Evolutionary conservation across 2,329 filamentous ascomycete genomes (phyloP).

Genomic region (Fusarium falciforme): DNA sequence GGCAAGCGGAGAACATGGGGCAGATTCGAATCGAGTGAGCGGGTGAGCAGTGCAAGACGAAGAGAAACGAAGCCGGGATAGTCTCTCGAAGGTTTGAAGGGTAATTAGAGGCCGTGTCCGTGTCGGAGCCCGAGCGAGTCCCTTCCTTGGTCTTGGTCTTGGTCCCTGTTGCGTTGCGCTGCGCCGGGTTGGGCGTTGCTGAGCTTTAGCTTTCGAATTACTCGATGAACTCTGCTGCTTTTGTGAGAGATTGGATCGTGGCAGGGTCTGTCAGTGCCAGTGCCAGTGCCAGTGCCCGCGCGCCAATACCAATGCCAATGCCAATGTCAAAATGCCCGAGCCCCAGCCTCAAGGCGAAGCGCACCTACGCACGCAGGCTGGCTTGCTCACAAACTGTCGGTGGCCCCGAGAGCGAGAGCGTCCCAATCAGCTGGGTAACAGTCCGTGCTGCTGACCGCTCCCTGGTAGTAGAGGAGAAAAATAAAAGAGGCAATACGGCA

Average conservation of each 20-base stretch:
- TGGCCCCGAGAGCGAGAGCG: constrained; percentile 29
- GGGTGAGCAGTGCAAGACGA: neutral
- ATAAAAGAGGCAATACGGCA: neutral
- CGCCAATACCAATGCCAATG: neutral
- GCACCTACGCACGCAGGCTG: neutral
- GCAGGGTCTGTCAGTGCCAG: constrained; percentile 13
- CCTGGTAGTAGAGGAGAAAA: neutral
- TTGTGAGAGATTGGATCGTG: constrained; percentile 10
- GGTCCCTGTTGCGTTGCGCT: constrained; percentile 26
- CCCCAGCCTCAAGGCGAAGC: constrained; percentile 24
- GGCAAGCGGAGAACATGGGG: constrained; percentile 21
- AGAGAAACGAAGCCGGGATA: neutral
- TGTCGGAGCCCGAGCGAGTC: constrained; percentile 20
- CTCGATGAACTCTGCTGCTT: constrained; percentile 14
- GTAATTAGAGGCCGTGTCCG: constrained; percentile 24
- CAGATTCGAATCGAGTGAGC: constrained; percentile 1
- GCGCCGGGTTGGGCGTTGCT: constrained; percentile 8
- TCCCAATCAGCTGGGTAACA: constrained; percentile 35
- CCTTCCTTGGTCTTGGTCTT: constrained; percentile 3
- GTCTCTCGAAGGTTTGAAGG: constrained; percentile 18
- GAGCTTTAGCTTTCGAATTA: constrained; percentile 22
- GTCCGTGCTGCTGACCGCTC: constrained; percentile 31
- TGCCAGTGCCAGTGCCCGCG: neutral
- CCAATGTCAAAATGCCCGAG: constrained; percentile 32
- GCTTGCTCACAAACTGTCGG: constrained; percentile 27